Evolutionary conservation across 1,284 basidiomycete species (phyloP).

Genomic region (Pisolithus thermaeus): DNA sequence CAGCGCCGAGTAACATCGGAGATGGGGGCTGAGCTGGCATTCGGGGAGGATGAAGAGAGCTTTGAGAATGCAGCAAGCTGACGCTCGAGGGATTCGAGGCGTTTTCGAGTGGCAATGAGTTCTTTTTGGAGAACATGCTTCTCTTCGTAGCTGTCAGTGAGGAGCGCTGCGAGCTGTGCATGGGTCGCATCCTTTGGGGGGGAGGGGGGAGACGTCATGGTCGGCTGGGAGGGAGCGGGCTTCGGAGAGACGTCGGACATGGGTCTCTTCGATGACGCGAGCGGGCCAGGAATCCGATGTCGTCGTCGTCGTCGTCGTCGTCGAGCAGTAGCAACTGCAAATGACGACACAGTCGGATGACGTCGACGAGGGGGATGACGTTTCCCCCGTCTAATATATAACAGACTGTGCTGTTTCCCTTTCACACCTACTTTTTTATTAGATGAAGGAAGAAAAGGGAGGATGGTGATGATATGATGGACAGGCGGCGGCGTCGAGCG

Average conservation of each 20-base stretch:
- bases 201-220: background rate
- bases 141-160: slow-evolving; percentile 47
- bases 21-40: slow-evolving; percentile 17
- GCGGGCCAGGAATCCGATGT: slow-evolving; percentile 2
- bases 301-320: background rate
- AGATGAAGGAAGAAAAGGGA: background rate
- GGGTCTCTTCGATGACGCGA: slow-evolving; percentile 4
- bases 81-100: slow-evolving; percentile 51
- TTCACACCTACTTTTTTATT: too few relatives aligned
- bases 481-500: background rate
- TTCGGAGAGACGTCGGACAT: slow-evolving; percentile 21
- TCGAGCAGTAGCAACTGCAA: background rate
- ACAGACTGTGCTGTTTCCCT: too few relatives aligned
- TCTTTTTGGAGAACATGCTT: slow-evolving; percentile 46
- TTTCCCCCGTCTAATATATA: background rate
- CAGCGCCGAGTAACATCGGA: slow-evolving; percentile 28
- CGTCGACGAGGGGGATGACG: slow-evolving; percentile 4
- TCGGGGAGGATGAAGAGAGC: slow-evolving; percentile 20
- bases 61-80: slow-evolving; percentile 33
- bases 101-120: slow-evolving; percentile 34
- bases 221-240: slow-evolving; percentile 7
- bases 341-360: slow-evolving; percentile 6
- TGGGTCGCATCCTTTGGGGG: slow-evolving; percentile 21
- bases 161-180: slow-evolving; percentile 51
- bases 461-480: background rate